Conservation (phyloP, 805 yeast species). For the Hanseniaspora occidentalis region DNA sequence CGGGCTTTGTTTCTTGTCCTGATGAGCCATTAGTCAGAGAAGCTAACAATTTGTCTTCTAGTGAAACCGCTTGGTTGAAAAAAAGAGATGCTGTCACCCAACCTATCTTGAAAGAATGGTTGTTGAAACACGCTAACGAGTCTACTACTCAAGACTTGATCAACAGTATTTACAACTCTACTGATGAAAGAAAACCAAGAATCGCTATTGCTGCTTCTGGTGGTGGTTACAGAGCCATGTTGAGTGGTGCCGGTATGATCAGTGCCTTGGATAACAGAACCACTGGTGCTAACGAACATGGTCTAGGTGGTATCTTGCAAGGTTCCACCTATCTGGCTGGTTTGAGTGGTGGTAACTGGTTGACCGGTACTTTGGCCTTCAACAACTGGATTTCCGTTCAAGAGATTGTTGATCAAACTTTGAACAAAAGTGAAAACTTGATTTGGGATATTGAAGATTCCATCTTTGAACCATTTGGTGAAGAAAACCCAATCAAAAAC, state of each 20-base stretch:
- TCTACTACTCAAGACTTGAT: conserved; percentile 12
- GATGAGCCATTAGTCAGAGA: conserved; percentile 27
- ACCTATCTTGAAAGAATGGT: conserved; percentile 4
- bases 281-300: conserved; percentile 36
- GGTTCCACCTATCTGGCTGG: conserved; percentile 63
- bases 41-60: conserved; percentile 31
- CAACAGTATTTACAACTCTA: conserved; percentile 12
- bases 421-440: conserved; percentile 19
- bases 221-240: conserved; percentile 87
- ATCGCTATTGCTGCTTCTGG: conserved; percentile 62
- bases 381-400: conserved; percentile 68
- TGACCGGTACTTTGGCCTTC: conserved; percentile 53
- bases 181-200: conserved; percentile 20
- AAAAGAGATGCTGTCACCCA: conserved; percentile 14
- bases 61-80: conserved; percentile 38
- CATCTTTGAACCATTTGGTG: conserved; percentile 54
- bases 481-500: conserved; percentile 37
- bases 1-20: conserved; percentile 43
- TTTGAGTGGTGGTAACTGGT: conserved; percentile 80
- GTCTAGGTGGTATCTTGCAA: conserved; percentile 66
- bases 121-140: conserved; percentile 7
- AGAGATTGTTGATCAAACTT: conserved; percentile 32
- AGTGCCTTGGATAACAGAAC: conserved; percentile 73
- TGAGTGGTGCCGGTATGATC: conserved; percentile 72
- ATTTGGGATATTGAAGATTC: conserved; percentile 63